A percentile compares a stretch with the other conserved stretches of the same genome.
These are phyloP conservation scores for Bruguiera hainesii DNA, from an alignment of 441 rosid species.

Conservation along the genomic window DNA sequence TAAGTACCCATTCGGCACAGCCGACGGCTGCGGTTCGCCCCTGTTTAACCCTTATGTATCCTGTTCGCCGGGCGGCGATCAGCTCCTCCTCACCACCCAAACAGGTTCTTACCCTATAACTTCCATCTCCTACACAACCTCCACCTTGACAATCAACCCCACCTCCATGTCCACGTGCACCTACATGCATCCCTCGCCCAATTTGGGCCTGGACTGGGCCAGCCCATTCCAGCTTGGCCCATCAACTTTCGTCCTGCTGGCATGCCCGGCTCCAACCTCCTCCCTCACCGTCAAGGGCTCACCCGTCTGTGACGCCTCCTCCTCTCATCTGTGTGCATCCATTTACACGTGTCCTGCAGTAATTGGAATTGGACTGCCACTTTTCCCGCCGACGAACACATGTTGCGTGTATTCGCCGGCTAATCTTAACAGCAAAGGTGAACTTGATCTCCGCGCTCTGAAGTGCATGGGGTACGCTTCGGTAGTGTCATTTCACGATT, in stretches of 20 bases:
- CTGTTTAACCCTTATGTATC: constrained; percentile 37
- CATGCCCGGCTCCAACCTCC: constrained; percentile 34
- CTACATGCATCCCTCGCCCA: constrained; percentile 38
- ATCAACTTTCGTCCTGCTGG: constrained; percentile 41
- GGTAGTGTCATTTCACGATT: constrained; percentile 30
- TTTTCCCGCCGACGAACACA: constrained; percentile 38
- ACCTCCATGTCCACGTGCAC: constrained; percentile 44
- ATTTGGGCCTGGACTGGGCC: constrained; percentile 48
- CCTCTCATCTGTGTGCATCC: constrained; percentile 40
- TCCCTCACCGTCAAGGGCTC: constrained; percentile 37
- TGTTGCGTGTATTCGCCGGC: constrained; percentile 58
- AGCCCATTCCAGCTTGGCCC: constrained; percentile 51
- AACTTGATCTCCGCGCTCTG: constrained; percentile 32
- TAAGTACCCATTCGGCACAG: constrained; percentile 50
- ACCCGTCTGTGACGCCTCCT: constrained; percentile 37
- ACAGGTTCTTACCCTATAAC: constrained; percentile 45
- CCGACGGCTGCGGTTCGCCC: constrained; percentile 45
- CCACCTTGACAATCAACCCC: constrained; percentile 35
- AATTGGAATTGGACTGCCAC: constrained; percentile 30
- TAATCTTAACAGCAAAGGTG: constrained; percentile 38
- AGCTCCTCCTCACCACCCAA: constrained; percentile 41
- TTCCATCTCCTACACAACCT: constrained; percentile 37
- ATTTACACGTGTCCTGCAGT: constrained; percentile 46
- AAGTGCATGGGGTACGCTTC: constrained; percentile 39
- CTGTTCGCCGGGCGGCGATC: constrained; percentile 26